phyloP scores from a whole-genome alignment of 257 asterid genomes.

The Ocimum tenuiflorum region DNA sequence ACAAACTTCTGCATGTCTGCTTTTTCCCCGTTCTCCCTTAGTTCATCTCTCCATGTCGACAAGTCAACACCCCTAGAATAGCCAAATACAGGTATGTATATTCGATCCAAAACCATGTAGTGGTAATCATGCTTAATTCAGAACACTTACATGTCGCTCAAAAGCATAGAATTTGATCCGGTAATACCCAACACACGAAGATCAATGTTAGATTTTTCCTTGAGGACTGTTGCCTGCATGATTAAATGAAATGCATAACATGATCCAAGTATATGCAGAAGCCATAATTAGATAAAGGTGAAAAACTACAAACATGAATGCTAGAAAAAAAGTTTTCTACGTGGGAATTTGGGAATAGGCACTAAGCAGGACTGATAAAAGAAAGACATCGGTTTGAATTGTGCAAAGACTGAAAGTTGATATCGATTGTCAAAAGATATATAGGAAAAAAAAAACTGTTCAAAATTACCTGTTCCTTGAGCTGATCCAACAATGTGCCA shows the following conservation, averaged over 20 bases:
- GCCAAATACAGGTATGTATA: background rate
- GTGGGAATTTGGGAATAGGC: background rate
- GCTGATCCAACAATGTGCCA: constrained; percentile 89
- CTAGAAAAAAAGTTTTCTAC: background rate
- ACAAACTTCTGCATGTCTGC: constrained; percentile 84
- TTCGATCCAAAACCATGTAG: background rate
- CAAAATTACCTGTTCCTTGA: constrained; percentile 72
- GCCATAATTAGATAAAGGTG: background rate
- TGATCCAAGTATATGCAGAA: background rate
- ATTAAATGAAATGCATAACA: constrained; percentile 14
- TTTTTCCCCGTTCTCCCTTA: constrained; percentile 52
- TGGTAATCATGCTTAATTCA: constrained; percentile 2
- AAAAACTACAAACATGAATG: background rate
- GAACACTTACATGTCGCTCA: constrained; percentile 65
- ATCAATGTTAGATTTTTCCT: constrained; percentile 93
- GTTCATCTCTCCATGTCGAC: constrained; percentile 75
- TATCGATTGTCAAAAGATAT: background rate
- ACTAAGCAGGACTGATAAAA: no score
- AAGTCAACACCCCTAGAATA: constrained; percentile 80
- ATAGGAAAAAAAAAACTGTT: background rate
- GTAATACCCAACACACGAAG: constrained; percentile 91
- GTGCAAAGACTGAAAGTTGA: background rate
- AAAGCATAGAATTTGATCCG: constrained; percentile 71
- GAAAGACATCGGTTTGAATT: background rate
- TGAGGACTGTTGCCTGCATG: constrained; percentile 77